A percentile compares a stretch with the other conserved stretches of the same genome.
phyloP scores from a whole-genome alignment of 176 grass and related monocot genomes.

The Carex myosuroides region DNA sequence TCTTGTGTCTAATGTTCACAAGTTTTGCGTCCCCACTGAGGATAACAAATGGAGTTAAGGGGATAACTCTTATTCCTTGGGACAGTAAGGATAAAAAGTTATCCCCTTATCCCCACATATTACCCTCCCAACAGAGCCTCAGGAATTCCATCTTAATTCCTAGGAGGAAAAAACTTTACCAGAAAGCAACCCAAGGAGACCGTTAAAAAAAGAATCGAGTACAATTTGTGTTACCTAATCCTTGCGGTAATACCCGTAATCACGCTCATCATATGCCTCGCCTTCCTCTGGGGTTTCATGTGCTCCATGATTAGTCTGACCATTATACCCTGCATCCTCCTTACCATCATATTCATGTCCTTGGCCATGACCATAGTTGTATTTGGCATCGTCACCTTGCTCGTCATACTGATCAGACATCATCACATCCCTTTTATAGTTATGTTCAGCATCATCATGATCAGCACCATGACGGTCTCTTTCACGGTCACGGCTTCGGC shows the following conservation, averaged over 20 bases:
- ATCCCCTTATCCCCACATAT: not conserved
- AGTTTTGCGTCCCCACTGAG: not conserved
- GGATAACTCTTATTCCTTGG: not conserved
- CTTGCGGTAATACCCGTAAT: conserved; percentile 35
- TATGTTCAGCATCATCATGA: conserved; percentile 28
- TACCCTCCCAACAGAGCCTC: not conserved
- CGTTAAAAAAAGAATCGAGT: not conserved
- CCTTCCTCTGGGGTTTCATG: conserved; percentile 53
- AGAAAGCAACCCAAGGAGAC: not conserved
- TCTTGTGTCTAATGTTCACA: not conserved
- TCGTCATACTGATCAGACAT: conserved; percentile 37
- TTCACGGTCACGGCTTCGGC: conserved; percentile 28
- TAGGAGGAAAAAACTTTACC: not conserved
- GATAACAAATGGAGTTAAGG: not conserved
- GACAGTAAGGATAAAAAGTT: not conserved
- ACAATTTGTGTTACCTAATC: conserved; percentile 21
- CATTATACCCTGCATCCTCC: not conserved
- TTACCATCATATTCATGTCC: conserved; percentile 28
- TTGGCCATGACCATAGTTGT: conserved; percentile 38
- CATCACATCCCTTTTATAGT: conserved; percentile 38
- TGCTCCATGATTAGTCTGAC: conserved; percentile 9
- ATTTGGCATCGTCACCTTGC: conserved; percentile 33
- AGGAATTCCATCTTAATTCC: conserved; percentile 1
- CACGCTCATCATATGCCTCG: conserved; percentile 53
- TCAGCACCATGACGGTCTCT: conserved; percentile 37